phyloP scores from a whole-genome alignment of 176 grass and related monocot species.

The Rhynchospora tenuis region DNA sequence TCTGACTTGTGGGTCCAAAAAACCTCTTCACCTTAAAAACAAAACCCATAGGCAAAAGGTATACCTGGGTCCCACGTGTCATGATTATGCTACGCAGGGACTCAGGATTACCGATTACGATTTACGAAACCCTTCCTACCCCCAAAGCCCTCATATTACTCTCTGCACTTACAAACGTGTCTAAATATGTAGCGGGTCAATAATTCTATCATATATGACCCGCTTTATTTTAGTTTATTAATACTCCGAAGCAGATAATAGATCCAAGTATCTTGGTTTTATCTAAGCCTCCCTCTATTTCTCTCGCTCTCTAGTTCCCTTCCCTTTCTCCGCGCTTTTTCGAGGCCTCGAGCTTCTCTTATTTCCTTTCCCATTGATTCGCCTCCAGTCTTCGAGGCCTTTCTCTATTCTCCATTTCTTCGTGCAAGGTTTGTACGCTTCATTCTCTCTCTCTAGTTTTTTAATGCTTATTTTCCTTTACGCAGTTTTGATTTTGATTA shows the following conservation, averaged over 20 bases:
- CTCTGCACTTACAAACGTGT: too few relatives aligned
- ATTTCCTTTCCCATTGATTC: slow-evolving; percentile 8
- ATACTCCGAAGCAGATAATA: background rate
- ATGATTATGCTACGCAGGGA: too few relatives aligned
- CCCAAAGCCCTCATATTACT: too few relatives aligned
- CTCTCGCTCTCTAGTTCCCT: background rate
- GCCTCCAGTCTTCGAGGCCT: background rate
- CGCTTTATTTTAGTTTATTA: background rate
- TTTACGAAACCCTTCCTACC: too few relatives aligned
- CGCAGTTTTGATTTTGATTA: background rate
- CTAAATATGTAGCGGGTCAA: background rate
- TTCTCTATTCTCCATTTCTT: background rate
- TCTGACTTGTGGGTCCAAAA: too few relatives aligned
- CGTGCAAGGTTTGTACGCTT: background rate
- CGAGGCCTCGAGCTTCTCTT: slow-evolving; percentile 13
- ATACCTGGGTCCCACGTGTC: too few relatives aligned
- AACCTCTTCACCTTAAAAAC: too few relatives aligned
- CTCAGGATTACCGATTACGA: too few relatives aligned
- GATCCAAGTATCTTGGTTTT: background rate
- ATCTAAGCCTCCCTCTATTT: background rate
- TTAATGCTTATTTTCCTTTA: background rate
- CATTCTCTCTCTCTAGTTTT: background rate
- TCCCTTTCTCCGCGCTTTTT: slow-evolving; percentile 15
- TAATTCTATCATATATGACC: too few relatives aligned
- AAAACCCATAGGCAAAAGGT: too few relatives aligned